Base-by-base conservation (phyloP, 202 grass and related monocot species). In the Hordeum pubiflorum region DNA sequence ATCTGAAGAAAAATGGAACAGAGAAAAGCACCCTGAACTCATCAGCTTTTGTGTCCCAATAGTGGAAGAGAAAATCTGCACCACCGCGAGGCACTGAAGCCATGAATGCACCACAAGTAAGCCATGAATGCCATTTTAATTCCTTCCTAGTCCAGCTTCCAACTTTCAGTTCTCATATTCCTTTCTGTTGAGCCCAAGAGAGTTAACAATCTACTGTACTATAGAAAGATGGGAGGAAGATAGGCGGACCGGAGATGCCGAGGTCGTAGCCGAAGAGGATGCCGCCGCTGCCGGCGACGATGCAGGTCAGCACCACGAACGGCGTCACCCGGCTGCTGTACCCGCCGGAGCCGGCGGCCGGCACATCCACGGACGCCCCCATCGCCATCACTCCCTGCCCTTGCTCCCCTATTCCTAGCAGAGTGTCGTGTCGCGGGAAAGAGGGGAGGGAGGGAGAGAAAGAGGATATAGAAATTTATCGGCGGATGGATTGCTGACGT, bases 261-360 rank as follows among this genome's bases (percentile, higher is more conserved):
- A 98, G 84, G 87, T 98, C 95, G 71, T 98, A 94, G 75, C 95
- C 95, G 88, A 93, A 98, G 89, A 98, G 95, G 33, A 98, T 22
- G 75, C 95, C 95, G 24, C 95, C 92, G 84, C 92, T 91, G 71
- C 89, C 86, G n/a, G 95, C 95, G 38, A 95, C 88, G 36, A 91
- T 69, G 69, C 96, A 93, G 34, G 92, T 91, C 63, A 98, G 82
- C 81, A 94, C 63, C 70, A 95, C 87, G 74, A 89, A 98, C 18
- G 82, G 34, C 22, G 90, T 98, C 76, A 95, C 80, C 58, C 90
- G 84, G 34, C 92, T 90, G 58, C 77, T 63, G 86, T 94, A 98
- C 21, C 43, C 82, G 22, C 32, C 85, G 4, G 55, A 85, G n/a
- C 61, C 48, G 22, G 38, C 4, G 20, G 27, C 15, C 46, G 65